Base-by-base conservation (phyloP, 768 basidiomycete genomes). In the Termitomyces sp. region DNA sequence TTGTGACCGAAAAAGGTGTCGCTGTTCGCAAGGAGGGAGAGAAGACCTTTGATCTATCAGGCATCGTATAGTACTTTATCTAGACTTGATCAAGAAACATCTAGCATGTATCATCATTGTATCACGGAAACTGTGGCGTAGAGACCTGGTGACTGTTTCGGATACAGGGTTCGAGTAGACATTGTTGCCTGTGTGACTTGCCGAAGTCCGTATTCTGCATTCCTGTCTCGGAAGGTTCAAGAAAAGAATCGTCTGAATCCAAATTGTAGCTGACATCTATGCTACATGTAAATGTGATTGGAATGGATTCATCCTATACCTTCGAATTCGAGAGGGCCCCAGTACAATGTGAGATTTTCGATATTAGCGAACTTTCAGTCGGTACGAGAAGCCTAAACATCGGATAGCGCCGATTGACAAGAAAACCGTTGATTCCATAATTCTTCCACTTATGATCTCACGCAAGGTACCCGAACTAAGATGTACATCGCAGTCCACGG, bases 1-100 rank as follows among this genome's bases (percentile, higher is more conserved):
- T 98, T 49, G 93, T 95, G 12, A 98, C 94, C 2, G 96, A 98
- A 74, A 93, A 89, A 62, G 94, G 96, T 7, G 93, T 97, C 32
- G 92, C 91, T 3, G 81, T 87, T 55, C 87, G 85, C 64, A 71
- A 72, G 55, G 78, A 78, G 7, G 85, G 85, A 22, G 73, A 77
- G 56, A 67, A 66, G 2, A 64, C 57, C 24, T 90, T 93, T 62
- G 87, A 94, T 64, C 74, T 95, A 26, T 73, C 77, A 46, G 67
- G 66, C 8, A 76, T 90, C 41, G 83, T 87, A 59, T 71, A 58
- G 41, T 11, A 24, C 9, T 10, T 8, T 5, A 52, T 52, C 19
- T 43, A 22, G 19, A 17, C 15, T 42, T 10, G 24, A 50, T 50
- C 11, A 26, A 34, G 6, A 21, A 3, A 19, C 24, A 43, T 55